These are phyloP conservation scores for Carallia pectinifolia DNA, from an alignment of 345 rosid species.

Conservation along the genomic window DNA sequence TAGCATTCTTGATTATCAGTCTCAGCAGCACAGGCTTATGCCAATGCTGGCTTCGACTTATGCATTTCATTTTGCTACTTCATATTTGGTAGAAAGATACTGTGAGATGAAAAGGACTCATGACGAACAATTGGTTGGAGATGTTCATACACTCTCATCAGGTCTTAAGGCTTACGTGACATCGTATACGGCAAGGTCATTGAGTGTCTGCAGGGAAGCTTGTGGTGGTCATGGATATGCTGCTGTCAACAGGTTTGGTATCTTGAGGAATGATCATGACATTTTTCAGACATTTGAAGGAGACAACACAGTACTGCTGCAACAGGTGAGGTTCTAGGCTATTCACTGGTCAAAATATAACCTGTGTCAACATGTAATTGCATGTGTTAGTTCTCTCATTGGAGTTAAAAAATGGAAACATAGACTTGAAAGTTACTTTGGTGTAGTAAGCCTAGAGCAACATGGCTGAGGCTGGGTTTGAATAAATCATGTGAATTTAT, in stretches of 20 bases:
- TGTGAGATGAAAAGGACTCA: conserved; percentile 80
- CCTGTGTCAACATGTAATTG: neutral
- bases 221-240: conserved; percentile 99
- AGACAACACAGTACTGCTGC: conserved; percentile 96
- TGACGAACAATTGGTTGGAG: conserved; percentile 76
- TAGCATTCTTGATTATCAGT: conserved; percentile 95
- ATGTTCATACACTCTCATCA: conserved; percentile 92
- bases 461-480: neutral
- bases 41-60: conserved; percentile 96
- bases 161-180: conserved; percentile 97
- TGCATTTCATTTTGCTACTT: conserved; percentile 87
- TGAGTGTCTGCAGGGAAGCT: conserved; percentile 89
- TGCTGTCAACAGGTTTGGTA: conserved; percentile 96
- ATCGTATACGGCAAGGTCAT: conserved; percentile 79
- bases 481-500: neutral
- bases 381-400: too few relatives aligned
- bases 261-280: conserved; percentile 96
- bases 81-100: conserved; percentile 69
- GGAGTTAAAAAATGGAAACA: too few relatives aligned
- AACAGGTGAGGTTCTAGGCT: conserved; percentile 52
- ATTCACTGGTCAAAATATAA: neutral
- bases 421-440: too few relatives aligned
- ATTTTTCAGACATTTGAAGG: conserved; percentile 99
- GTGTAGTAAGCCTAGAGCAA: neutral
- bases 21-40: conserved; percentile 99